phyloP scores from a whole-genome alignment of 306 rosid species.

The Oemleria cerasiformis region DNA sequence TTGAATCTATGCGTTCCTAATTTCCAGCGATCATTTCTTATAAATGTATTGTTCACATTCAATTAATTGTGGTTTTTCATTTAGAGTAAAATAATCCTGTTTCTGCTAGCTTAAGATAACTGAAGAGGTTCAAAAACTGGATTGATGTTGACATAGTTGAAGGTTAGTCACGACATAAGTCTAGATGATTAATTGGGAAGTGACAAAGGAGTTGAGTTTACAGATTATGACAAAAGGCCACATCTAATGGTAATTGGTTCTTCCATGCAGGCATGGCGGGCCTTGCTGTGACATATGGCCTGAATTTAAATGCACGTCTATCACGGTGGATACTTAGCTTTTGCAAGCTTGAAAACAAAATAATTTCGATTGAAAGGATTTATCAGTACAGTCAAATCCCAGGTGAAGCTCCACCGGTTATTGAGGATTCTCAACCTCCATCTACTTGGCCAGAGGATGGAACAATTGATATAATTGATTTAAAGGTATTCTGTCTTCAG shows the following conservation, averaged over 20 bases:
- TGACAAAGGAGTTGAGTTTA: background rate
- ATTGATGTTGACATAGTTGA: conserved; percentile 6
- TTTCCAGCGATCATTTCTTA: background rate
- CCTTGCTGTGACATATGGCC: conserved; percentile 88
- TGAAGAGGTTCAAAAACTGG: background rate
- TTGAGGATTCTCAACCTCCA: conserved; percentile 74
- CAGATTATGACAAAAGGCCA: conserved; percentile 1
- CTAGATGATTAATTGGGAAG: conserved; percentile 1
- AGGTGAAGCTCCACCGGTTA: conserved; percentile 66
- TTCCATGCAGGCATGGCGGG: conserved; percentile 87
- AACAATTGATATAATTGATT: conserved; percentile 61
- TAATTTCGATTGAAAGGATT: conserved; percentile 91
- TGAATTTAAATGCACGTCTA: conserved; percentile 77
- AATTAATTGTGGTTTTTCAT: background rate
- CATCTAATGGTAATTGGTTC: conserved; percentile 25
- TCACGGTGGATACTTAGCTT: conserved; percentile 97
- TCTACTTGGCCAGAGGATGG: conserved; percentile 83
- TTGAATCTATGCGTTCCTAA: conserved; percentile 7
- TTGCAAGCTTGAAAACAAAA: conserved; percentile 97
- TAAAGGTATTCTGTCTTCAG: conserved; percentile 52
- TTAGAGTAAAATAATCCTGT: background rate
- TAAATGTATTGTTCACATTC: background rate
- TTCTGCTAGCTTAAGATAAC: background rate
- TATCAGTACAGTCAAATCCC: conserved; percentile 91
- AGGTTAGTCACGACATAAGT: conserved; percentile 18